Evolutionary conservation across 169 alveolate species (phyloP), one percentile per base, ranked within the genome.

Genomic region (Condylostoma magnum): DNA sequence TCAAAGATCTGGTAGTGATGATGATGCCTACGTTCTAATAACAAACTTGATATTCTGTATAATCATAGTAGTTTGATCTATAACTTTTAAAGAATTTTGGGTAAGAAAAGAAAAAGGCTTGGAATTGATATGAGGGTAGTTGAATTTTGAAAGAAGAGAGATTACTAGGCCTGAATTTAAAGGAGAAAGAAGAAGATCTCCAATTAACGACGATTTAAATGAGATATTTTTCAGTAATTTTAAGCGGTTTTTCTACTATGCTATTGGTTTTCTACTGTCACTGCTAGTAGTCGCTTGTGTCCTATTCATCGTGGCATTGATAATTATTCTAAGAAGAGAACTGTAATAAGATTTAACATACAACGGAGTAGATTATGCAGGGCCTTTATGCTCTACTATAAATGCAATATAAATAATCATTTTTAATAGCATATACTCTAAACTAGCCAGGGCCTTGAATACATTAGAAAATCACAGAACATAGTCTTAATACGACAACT

Each of bases 401-500:
- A 63, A 76, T 54, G 83, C 83, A 1, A 36, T 66, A 3, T 20
- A 48, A 2, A 76, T 76, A 27, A 27, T 41, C n/a, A 2, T 76
- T 18, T 54, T 76, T 33, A 70, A 53, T 31, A 8, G 20, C n/a
- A 22, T 76, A 15, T 76, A 65, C 33, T 34, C 8, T 25, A 20
- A 30, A n/a, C 18, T 76, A 6, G 76, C 77, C 5, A 31, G 22
- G 8, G 1, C 15, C 18, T 25, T 76, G 44, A 70, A 57, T 2
- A 66, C 22, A 0, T 65, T 48, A 48, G 83, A 76, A 34, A 76
- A 76, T 54, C 77, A 65, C 36, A 37, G 52, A 25, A 66, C 76
- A 36, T 71, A 65, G 30, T 52, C 67, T n/a, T 48, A 51, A 12
- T 76, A 37, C 43, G 83, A 76, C 37, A 76, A 54, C 20, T 43